These are phyloP conservation scores for Hygrophila difformis DNA, from an alignment of 257 asterid species.

Conservation along the genomic window DNA sequence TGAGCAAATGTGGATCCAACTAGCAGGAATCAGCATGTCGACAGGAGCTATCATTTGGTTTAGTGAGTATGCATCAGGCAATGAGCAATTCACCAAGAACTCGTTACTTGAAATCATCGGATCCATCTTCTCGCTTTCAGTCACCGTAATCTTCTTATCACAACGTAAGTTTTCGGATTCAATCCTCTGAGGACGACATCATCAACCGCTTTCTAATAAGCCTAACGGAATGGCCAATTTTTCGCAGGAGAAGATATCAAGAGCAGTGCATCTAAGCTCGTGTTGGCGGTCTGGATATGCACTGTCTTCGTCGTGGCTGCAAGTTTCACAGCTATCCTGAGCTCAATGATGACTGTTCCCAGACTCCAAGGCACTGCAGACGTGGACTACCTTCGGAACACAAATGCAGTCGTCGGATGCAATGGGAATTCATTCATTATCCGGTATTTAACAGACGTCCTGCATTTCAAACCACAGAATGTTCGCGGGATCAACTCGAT, in stretches of 20 bases:
- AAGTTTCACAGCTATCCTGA: conserved; percentile 52
- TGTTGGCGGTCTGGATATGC: conserved; percentile 42
- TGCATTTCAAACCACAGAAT: conserved; percentile 33
- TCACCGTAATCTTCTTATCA: conserved; percentile 43
- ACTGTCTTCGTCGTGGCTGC: conserved; percentile 34
- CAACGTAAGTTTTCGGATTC: conserved; percentile 33
- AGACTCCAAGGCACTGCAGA: conserved; percentile 36
- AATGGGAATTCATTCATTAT: conserved; percentile 36
- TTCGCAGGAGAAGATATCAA: conserved; percentile 44
- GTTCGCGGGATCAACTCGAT: conserved; percentile 20
- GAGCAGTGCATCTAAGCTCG: conserved; percentile 35
- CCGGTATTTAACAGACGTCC: conserved; percentile 23
- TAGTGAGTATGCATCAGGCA: conserved; percentile 35
- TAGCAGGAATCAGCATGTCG: conserved; percentile 28
- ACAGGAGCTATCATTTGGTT: conserved; percentile 45
- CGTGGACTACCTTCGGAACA: conserved; percentile 28
- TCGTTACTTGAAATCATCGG: conserved; percentile 25
- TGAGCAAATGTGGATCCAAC: conserved; percentile 40
- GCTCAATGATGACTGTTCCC: conserved; percentile 50
- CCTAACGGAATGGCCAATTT: too few relatives aligned
- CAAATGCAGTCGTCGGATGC: conserved; percentile 50
- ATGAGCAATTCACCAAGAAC: conserved; percentile 27
- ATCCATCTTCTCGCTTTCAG: conserved; percentile 55
- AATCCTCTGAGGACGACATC: too few relatives aligned
- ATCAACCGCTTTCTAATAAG: too few relatives aligned